Conservation (phyloP, 2,329 filamentous ascomycete genomes). For the Rutstroemia sp. region DNA sequence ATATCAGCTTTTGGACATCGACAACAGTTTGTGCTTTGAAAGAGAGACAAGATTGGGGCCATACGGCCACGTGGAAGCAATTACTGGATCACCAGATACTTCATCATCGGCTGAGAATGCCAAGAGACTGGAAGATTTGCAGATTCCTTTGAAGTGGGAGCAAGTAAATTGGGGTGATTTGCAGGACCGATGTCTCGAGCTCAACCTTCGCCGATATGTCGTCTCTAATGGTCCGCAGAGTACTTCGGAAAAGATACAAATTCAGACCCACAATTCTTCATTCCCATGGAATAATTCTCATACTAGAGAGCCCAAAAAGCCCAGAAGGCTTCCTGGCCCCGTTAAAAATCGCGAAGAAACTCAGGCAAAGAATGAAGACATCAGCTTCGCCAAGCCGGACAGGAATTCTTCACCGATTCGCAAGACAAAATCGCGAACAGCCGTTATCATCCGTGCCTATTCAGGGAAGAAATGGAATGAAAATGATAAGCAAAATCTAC, state of each 20-base stretch:
- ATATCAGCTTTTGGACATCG: slow-evolving; percentile 51
- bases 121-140: not conserved
- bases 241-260: not conserved
- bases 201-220: slow-evolving; percentile 52
- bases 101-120: slow-evolving; percentile 9
- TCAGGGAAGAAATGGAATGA: slow-evolving; percentile 68
- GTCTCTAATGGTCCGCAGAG: not conserved
- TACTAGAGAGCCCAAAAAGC: not conserved
- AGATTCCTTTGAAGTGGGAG: slow-evolving; percentile 44
- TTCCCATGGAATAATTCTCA: not conserved
- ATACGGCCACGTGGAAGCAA: slow-evolving; percentile 47
- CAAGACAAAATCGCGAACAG: slow-evolving; percentile 45
- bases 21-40: slow-evolving; percentile 59
- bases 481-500: slow-evolving; percentile 72
- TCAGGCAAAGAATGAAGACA: not conserved
- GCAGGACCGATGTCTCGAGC: slow-evolving; percentile 56
- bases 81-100: no score
- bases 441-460: slow-evolving; percentile 69
- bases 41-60: slow-evolving; percentile 61
- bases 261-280: not conserved
- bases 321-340: not conserved
- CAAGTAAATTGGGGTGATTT: slow-evolving; percentile 63
- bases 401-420: not conserved
- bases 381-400: not conserved
- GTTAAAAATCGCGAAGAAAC: not conserved